Evolutionary conservation across 768 basidiomycete species (phyloP), one percentile per base, ranked within the genome.

Genomic region (Amanita polypyramis): DNA sequence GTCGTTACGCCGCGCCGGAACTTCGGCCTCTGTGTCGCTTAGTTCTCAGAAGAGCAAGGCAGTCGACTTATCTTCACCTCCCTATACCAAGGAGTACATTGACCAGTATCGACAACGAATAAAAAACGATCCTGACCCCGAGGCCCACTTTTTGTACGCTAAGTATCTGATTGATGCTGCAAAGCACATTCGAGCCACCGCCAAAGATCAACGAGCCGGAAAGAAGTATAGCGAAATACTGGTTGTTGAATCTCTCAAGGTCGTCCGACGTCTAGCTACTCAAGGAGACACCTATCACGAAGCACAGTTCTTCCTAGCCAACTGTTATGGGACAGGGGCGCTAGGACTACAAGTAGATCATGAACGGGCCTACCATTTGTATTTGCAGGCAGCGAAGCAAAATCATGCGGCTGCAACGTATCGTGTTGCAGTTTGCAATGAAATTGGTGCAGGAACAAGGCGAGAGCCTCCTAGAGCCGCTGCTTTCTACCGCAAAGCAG

Each of bases 121-220:
- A 69, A 98, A 98, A 65, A 85, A 80, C 23, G 96, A 99, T 64
- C 94, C 94, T 2, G 96, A 99, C 62, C 95, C 95, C 0, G 96
- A 98, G 63, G 90, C 94, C 20, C 96, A 98, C 62, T 98, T 97
- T 64, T 70, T 85, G 20, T 99, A 96, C 60, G 90, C 94, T n/a
- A 97, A 95, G 67, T 99, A 98, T 63, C 81, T 99, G 51, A 93
- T 99, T 61, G 96, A 98, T 58, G 96, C 96, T 25, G 96, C 96
- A 11, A 92, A 89, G 68, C 85, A 93, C 64, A 82, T 97, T 53
- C 80, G 89, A 14, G 67, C 73, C 8, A 72, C 77, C 23, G 76
- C 80, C 5, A 82, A 75, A 54, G 87, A 92, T 55, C 82, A 86
- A 60, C 82, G 89, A 21, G 74, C 81, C 14, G 90, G 90, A 3